Base-by-base conservation (phyloP, 768 basidiomycete genomes). In the Suillus fuscotomentosus region DNA sequence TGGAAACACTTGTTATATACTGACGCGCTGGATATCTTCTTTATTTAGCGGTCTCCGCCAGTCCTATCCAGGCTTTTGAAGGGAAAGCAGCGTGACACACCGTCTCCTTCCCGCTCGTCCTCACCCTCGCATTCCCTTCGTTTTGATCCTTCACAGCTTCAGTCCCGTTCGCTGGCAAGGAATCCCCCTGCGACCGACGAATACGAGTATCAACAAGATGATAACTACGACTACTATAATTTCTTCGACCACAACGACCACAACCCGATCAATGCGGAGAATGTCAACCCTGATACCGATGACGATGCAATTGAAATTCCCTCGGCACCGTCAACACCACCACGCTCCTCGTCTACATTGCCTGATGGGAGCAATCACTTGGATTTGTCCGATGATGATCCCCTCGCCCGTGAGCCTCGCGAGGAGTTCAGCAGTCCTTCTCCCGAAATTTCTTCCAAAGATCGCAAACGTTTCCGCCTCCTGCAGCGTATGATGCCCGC, bases 401-500 rank as follows among this genome's bases (percentile, higher is more conserved):
- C 53, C 5, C 53, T 31, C 20, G 20, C 20, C 11, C 31, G 53
- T 54, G 53, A 36, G 20, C 34, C 53, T 9, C 17, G 9, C 39
- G 39, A 59, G 68, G 22, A 70, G 69, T 50, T 62, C 65, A 24
- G 53, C 67, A 6, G 65, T 68, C 10, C 34, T 62, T 13, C 39
- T 20, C 4, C 50, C 8, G 62, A 64, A 53, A 70, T 78, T 69
- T 73, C 27, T 54, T 66, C 70, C 34, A 71, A 68, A 65, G 77
- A 80, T 39, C 74, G 73, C 60, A 81, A 77, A 69, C 68, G 72
- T 38, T 60, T 77, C 38, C 82, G 79, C 42, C 79, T 70, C 5
- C 75, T 87, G 20, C 70, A 65, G 43, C 81, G 78, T 17, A 82
- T 90, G 82, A 77, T 87, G 77, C 88, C 88, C 5, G 78, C 78